Evolutionary conservation across 805 yeast species (phyloP).

Genomic region (Candida odintsovae): DNA sequence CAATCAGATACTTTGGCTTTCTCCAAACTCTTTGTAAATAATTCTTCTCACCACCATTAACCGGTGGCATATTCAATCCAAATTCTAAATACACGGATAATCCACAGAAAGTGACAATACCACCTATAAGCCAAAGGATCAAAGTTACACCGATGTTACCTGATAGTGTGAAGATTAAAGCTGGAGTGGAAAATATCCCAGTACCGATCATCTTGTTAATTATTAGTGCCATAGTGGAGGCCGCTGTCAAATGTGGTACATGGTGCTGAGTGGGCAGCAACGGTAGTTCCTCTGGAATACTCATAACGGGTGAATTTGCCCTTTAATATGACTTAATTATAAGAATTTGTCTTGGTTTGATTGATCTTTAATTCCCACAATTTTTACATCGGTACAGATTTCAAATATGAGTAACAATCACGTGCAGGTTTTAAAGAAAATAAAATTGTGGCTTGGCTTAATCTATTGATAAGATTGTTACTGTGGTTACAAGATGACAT

Average conservation of each 20-base stretch:
- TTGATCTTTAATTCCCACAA: no score
- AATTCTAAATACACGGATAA: slow-evolving; percentile 57
- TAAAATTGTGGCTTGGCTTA: neutral
- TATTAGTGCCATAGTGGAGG: slow-evolving; percentile 34
- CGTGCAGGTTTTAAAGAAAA: no score
- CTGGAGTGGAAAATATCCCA: slow-evolving; percentile 66
- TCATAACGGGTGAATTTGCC: neutral
- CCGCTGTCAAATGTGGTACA: slow-evolving; percentile 15
- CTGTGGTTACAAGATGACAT: neutral
- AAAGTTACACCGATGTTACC: slow-evolving; percentile 57
- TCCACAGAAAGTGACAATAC: slow-evolving; percentile 49
- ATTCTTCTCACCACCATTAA: slow-evolving; percentile 66
- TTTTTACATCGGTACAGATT: no score
- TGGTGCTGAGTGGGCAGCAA: slow-evolving; percentile 2
- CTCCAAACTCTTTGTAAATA: slow-evolving; percentile 54
- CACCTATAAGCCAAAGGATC: slow-evolving; percentile 58
- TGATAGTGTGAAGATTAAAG: slow-evolving; percentile 48
- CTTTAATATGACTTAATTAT: neutral
- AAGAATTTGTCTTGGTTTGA: no score
- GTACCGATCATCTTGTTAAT: slow-evolving; percentile 71
- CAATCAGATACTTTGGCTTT: slow-evolving; percentile 47
- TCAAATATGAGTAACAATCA: no score
- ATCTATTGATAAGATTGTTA: neutral
- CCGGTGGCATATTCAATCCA: slow-evolving; percentile 62
- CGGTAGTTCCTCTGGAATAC: neutral